Conservation (phyloP, 352 stramenopile species). For the Phytopythium oedochilum region DNA sequence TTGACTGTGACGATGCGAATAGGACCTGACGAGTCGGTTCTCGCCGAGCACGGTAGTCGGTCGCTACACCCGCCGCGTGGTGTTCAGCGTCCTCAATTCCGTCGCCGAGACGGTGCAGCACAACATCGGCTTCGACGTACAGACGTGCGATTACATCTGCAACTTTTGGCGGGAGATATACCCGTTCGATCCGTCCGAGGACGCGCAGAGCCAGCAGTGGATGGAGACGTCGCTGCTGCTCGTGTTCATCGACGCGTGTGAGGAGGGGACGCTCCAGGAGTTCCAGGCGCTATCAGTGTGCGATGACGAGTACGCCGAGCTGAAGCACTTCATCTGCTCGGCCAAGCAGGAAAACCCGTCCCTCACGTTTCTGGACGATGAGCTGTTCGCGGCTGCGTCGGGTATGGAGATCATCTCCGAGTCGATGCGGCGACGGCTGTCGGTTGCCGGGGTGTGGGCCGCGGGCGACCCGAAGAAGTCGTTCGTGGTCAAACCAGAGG, state of each 20-base stretch:
- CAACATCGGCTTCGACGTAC: slow-evolving; percentile 52
- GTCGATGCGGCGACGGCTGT: slow-evolving; percentile 65
- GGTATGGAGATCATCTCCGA: slow-evolving; percentile 79
- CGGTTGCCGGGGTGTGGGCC: slow-evolving; percentile 68
- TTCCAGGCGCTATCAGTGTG: slow-evolving; percentile 57
- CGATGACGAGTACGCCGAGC: slow-evolving; percentile 62
- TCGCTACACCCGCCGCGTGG: slow-evolving; percentile 65
- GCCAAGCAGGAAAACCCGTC: slow-evolving; percentile 56
- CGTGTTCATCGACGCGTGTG: slow-evolving; percentile 66
- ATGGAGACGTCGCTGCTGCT: slow-evolving; percentile 57
- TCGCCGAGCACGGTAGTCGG: slow-evolving; percentile 14
- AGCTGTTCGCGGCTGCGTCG: slow-evolving; percentile 55
- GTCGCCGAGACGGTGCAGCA: slow-evolving; percentile 77
- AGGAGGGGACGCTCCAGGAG: slow-evolving; percentile 46
- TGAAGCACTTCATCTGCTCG: slow-evolving; percentile 66
- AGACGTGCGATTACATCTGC: slow-evolving; percentile 60
- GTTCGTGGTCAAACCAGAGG: slow-evolving; percentile 52
- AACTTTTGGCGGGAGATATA: slow-evolving; percentile 64
- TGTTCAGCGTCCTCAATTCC: slow-evolving; percentile 69
- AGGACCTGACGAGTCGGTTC: slow-evolving; percentile 30
- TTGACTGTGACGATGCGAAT: background rate
- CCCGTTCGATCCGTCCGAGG: slow-evolving; percentile 40
- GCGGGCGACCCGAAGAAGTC: slow-evolving; percentile 49
- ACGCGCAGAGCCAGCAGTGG: slow-evolving; percentile 75
- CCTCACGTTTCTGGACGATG: slow-evolving; percentile 69